These are phyloP conservation scores for Aspergillus leporis DNA, from an alignment of 495 filamentous ascomycete species.

Conservation along the genomic window DNA sequence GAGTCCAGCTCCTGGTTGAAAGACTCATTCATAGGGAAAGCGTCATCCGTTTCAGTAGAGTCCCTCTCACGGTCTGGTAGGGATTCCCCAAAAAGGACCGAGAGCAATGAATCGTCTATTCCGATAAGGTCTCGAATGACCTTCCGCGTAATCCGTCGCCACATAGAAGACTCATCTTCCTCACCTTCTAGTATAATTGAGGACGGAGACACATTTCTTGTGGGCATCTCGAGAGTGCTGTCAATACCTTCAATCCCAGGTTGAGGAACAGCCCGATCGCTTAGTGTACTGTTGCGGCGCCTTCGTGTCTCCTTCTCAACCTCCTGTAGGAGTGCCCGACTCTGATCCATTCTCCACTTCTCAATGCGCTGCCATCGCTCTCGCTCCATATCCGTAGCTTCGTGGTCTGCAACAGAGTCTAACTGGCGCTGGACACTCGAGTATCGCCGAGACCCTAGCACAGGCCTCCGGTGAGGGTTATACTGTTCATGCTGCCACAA, in stretches of 20 bases:
- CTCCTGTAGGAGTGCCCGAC: conserved; percentile 77
- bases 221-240: conserved; percentile 24
- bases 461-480: conserved; percentile 62
- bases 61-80: conserved; percentile 46
- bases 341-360: conserved; percentile 90
- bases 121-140: conserved; percentile 89
- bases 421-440: conserved; percentile 64
- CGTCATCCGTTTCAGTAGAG: conserved; percentile 13
- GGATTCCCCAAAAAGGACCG: conserved; percentile 83
- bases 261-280: conserved; percentile 16
- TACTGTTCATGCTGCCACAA: conserved; percentile 83
- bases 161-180: conserved; percentile 65
- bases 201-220: conserved; percentile 18
- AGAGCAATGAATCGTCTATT: conserved; percentile 81
- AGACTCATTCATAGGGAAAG: conserved; percentile 33
- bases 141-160: conserved; percentile 78
- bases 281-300: conserved; percentile 44
- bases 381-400: conserved; percentile 52
- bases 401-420: conserved; percentile 65
- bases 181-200: conserved; percentile 17
- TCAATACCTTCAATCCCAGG: conserved; percentile 22
- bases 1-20: conserved; percentile 37
- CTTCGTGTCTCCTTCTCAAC: conserved; percentile 82
- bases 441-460: conserved; percentile 40
- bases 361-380: conserved; percentile 84